A percentile compares a stretch with the other conserved stretches of the same genome.
phyloP scores from a whole-genome alignment of 129 eudicot genomes.

The Centaurea solstitialis region DNA sequence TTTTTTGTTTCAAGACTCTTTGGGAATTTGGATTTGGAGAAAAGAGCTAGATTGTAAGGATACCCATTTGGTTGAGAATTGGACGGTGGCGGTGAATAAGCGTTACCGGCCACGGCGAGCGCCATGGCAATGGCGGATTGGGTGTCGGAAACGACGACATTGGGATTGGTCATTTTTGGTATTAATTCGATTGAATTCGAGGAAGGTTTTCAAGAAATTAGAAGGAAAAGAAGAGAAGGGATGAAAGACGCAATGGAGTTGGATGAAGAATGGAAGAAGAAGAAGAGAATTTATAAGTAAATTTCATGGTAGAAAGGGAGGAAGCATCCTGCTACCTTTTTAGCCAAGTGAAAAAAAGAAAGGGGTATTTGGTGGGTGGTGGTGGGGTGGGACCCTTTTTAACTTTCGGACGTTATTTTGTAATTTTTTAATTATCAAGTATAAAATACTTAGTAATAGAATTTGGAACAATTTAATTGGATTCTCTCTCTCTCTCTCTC shows the following conservation, averaged over 20 bases:
- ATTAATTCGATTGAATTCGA: neutral
- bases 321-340: slow-evolving; percentile 46
- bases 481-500: neutral
- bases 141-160: slow-evolving; percentile 53
- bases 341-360: slow-evolving; percentile 20
- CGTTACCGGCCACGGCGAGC: slow-evolving; percentile 32
- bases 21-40: slow-evolving; percentile 31
- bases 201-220: slow-evolving; percentile 6
- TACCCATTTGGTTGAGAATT: slow-evolving; percentile 18
- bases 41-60: slow-evolving; percentile 11
- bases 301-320: slow-evolving; percentile 41
- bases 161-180: slow-evolving; percentile 58
- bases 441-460: neutral
- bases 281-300: slow-evolving; percentile 53
- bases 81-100: slow-evolving; percentile 32
- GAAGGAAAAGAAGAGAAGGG: slow-evolving; percentile 14
- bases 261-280: slow-evolving; percentile 10
- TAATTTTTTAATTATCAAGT: neutral
- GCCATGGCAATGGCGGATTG: slow-evolving; percentile 55
- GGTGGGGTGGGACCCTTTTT: slow-evolving; percentile 36
- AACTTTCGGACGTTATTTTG: neutral
- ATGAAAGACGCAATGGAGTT: slow-evolving; percentile 6
- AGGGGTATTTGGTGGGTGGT: slow-evolving; percentile 26
- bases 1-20: slow-evolving; percentile 50
- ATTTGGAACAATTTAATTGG: slow-evolving; percentile 29